Conservation (phyloP, 768 basidiomycete species). For the Macrolepiota albuminosa region DNA sequence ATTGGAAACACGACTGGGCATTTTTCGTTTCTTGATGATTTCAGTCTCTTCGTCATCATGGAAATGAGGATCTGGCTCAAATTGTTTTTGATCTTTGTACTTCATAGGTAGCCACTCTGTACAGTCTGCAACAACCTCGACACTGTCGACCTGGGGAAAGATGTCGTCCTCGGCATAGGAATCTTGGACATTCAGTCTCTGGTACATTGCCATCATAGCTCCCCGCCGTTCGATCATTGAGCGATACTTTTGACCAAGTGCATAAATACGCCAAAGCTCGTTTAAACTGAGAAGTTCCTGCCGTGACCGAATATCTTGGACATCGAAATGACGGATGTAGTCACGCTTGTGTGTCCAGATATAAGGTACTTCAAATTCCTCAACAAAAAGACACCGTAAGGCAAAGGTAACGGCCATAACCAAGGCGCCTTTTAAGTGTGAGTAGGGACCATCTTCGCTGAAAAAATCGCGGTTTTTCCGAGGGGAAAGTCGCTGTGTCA, state of each 20-base stretch:
- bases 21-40: slow-evolving; percentile 61
- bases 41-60: slow-evolving; percentile 64
- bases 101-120: slow-evolving; percentile 89
- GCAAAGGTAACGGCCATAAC: slow-evolving; percentile 76
- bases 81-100: slow-evolving; percentile 71
- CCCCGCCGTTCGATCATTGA: slow-evolving; percentile 74
- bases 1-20: slow-evolving; percentile 77
- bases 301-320: slow-evolving; percentile 53
- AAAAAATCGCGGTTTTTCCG: slow-evolving; percentile 72
- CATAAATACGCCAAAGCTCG: slow-evolving; percentile 89
- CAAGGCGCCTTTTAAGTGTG: slow-evolving; percentile 59
- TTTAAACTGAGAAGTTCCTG: slow-evolving; percentile 67
- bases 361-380: slow-evolving; percentile 92
- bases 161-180: slow-evolving; percentile 74
- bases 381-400: slow-evolving; percentile 78
- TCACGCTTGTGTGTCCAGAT: slow-evolving; percentile 93
- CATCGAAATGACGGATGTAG: slow-evolving; percentile 80
- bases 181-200: slow-evolving; percentile 63
- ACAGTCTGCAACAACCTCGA: slow-evolving; percentile 87
- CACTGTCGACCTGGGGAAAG: slow-evolving; percentile 62
- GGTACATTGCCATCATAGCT: slow-evolving; percentile 59
- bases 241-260: slow-evolving; percentile 86
- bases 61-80: slow-evolving; percentile 57
- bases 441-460: slow-evolving; percentile 54
- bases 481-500: slow-evolving; percentile 71